Percentiles rank a stretch among this genome's conserved stretches.
Conservation (phyloP, 2,329 filamentous ascomycete species). For the Fusarium chlamydosporum region DNA sequence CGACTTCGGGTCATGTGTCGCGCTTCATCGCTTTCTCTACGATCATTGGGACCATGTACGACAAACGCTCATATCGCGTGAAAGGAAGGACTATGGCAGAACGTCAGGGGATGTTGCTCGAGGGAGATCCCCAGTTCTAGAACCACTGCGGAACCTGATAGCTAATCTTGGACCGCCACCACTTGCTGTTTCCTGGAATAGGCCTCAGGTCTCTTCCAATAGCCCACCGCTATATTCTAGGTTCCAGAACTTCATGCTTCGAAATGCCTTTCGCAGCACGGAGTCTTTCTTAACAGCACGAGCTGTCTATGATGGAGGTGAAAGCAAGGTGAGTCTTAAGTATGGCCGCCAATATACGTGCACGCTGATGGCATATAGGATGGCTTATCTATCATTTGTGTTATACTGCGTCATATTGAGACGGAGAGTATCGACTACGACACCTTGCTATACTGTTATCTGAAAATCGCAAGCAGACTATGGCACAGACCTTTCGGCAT, state of each 20-base stretch:
- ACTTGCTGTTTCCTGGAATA: conserved; percentile 77
- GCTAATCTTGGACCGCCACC: conserved; percentile 76
- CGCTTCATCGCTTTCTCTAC: conserved; percentile 77
- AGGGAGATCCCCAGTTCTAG: conserved; percentile 69
- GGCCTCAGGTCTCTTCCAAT: conserved; percentile 75
- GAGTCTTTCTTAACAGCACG: conserved; percentile 75
- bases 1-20: conserved; percentile 79
- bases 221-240: conserved; percentile 74
- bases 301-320: conserved; percentile 78
- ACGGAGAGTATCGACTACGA: conserved; percentile 75
- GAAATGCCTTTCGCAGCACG: conserved; percentile 74
- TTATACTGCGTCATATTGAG: conserved; percentile 77
- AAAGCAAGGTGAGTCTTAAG: conserved; percentile 69
- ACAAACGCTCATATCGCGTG: conserved; percentile 72
- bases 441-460: conserved; percentile 75
- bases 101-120: conserved; percentile 68
- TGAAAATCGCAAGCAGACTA: conserved; percentile 78
- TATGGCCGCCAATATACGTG: neutral
- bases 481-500: conserved; percentile 79
- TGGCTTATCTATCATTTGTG: conserved; percentile 76
- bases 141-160: conserved; percentile 73
- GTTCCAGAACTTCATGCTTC: conserved; percentile 80
- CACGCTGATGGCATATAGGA: conserved; percentile 62
- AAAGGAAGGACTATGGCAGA: conserved; percentile 69
- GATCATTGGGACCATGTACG: conserved; percentile 79